phyloP scores from a whole-genome alignment of 768 basidiomycete species.

The Hygrocybe punicea region DNA sequence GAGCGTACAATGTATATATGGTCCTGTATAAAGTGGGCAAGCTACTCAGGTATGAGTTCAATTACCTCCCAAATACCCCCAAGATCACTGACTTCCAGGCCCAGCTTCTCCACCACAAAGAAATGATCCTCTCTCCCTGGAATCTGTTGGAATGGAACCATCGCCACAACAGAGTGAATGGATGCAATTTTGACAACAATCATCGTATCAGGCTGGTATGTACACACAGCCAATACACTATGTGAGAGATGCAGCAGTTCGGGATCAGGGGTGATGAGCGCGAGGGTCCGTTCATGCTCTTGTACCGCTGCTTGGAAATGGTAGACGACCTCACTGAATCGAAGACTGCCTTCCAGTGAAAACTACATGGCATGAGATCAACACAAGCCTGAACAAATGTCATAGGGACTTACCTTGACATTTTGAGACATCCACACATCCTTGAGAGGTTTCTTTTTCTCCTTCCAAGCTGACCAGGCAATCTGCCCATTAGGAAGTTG shows the following conservation, averaged over 20 bases:
- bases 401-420: conserved; percentile 2
- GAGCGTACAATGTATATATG: background rate
- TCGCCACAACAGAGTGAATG: conserved; percentile 13
- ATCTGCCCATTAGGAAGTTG: conserved; percentile 25
- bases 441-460: conserved; percentile 1
- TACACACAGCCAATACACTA: conserved; percentile 2
- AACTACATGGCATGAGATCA: background rate
- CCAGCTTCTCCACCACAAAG: conserved; percentile 7
- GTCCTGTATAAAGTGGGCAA: background rate
- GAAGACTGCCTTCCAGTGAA: background rate
- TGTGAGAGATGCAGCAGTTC: conserved; percentile 9
- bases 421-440: conserved; percentile 2
- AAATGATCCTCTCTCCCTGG: background rate
- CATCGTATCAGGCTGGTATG: background rate
- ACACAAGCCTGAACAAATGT: background rate
- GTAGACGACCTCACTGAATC: background rate
- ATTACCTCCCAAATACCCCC: background rate
- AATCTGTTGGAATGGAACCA: conserved; percentile 4
- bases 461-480: conserved; percentile 19
- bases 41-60: background rate
- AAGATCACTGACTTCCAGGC: conserved; percentile 1
- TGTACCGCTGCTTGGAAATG: conserved; percentile 7
- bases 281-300: conserved; percentile 8
- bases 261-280: conserved; percentile 9
- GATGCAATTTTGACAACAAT: conserved; percentile 4